These are phyloP conservation scores for Leccinum laetum DNA, from an alignment of 1,284 basidiomycete genomes.

Conservation along the genomic window DNA sequence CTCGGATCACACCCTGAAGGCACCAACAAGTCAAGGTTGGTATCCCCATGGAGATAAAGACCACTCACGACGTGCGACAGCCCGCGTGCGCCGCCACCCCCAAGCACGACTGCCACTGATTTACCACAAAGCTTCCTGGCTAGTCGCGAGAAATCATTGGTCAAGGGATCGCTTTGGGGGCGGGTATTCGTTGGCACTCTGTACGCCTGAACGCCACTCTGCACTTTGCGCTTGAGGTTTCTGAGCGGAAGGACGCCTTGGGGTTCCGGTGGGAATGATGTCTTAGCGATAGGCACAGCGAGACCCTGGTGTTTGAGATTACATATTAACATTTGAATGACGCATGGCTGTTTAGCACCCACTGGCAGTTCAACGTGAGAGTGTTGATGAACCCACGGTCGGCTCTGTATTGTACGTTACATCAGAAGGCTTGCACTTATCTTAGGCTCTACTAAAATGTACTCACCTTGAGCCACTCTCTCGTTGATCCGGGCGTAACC, in stretches of 20 bases:
- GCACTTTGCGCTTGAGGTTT: constrained; percentile 89
- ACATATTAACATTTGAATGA: constrained; percentile 1
- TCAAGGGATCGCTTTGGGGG: constrained; percentile 77
- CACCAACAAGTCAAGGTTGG: constrained; percentile 6
- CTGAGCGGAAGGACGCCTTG: constrained; percentile 89
- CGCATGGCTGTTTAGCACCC: constrained; percentile 24
- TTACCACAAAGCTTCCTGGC: constrained; percentile 92
- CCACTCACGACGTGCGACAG: constrained; percentile 84
- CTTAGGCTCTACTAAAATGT: background rate
- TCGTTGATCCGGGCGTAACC: constrained; percentile 89
- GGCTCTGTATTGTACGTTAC: constrained; percentile 51
- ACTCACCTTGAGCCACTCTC: constrained; percentile 92
- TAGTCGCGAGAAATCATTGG: constrained; percentile 92
- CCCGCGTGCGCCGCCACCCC: constrained; percentile 95
- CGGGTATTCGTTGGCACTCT: constrained; percentile 67
- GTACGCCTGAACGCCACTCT: constrained; percentile 88
- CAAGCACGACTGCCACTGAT: constrained; percentile 93
- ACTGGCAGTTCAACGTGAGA: constrained; percentile 89
- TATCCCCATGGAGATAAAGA: constrained; percentile 16
- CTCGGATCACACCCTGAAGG: constrained; percentile 80
- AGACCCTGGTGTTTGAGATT: constrained; percentile 48
- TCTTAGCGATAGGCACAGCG: constrained; percentile 63
- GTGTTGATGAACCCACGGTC: constrained; percentile 94
- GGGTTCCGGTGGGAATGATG: constrained; percentile 70
- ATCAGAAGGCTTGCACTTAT: constrained; percentile 4